These are phyloP conservation scores for Stagonosporopsis chrysanthemi DNA, from an alignment of 2,329 filamentous ascomycete species.

Conservation along the genomic window DNA sequence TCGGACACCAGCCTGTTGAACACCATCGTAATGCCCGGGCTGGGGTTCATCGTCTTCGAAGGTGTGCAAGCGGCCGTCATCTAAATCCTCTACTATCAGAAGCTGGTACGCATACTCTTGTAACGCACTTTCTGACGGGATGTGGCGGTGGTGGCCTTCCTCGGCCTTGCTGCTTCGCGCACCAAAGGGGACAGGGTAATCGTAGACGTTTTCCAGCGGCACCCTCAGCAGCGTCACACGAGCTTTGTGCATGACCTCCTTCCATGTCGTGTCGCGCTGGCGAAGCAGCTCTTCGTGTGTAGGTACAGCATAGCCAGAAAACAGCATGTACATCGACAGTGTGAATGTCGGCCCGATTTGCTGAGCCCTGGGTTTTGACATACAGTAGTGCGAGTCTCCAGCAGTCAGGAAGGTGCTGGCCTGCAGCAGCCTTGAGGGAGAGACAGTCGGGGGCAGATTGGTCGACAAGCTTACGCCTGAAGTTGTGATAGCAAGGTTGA, in stretches of 20 bases:
- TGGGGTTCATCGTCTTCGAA: conserved; percentile 67
- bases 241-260: conserved; percentile 95
- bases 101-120: conserved; percentile 82
- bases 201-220: conserved; percentile 64
- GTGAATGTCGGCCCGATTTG: conserved; percentile 89
- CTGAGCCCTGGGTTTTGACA: conserved; percentile 67
- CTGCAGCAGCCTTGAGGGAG: conserved; percentile 87
- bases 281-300: conserved; percentile 65
- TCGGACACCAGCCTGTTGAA: conserved; percentile 68
- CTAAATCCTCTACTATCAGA: conserved; percentile 81
- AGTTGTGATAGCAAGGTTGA: conserved; percentile 92
- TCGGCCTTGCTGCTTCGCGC: conserved; percentile 21
- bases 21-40: conserved; percentile 66
- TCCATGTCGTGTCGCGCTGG: conserved; percentile 80
- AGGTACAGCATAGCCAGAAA: conserved; percentile 74
- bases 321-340: conserved; percentile 93
- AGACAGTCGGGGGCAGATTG: conserved; percentile 80
- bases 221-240: conserved; percentile 79
- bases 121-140: conserved; percentile 54
- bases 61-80: conserved; percentile 73
- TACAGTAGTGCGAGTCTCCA: conserved; percentile 82
- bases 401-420: conserved; percentile 90
- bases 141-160: conserved; percentile 34
- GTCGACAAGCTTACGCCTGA: conserved; percentile 88
- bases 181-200: conserved; percentile 47